Conservation (phyloP, 2,329 filamentous ascomycete genomes). For the Calonectria multiphialidica region DNA sequence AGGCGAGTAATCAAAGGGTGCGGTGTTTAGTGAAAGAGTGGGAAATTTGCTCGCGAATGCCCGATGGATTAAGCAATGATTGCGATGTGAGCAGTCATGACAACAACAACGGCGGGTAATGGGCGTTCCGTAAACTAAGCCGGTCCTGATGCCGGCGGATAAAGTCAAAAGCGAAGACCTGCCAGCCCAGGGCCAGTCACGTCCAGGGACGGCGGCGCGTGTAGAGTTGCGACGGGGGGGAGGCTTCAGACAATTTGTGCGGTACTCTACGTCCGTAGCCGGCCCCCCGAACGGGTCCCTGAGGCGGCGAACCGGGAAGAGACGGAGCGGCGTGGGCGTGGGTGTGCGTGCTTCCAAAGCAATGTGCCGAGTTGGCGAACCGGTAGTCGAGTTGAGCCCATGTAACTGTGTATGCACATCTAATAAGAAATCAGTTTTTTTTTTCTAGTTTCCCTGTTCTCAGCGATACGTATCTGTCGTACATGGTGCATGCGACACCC, state of each 20-base stretch:
- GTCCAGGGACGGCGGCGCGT: not conserved
- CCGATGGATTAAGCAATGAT: not conserved
- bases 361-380: constrained; percentile 9
- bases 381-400: not conserved
- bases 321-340: not conserved
- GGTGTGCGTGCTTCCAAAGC: not conserved
- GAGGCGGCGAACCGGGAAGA: not conserved
- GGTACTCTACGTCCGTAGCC: constrained; percentile 15
- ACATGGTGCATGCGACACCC: not conserved
- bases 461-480: not conserved
- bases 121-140: not conserved
- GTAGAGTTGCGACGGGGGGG: not conserved
- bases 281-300: not conserved
- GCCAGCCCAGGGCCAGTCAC: not conserved
- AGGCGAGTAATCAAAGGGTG: not conserved
- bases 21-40: not conserved
- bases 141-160: not conserved
- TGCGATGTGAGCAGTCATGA: constrained; percentile 7
- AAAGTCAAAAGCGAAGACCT: not conserved
- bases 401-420: not conserved
- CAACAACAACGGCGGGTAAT: not conserved
- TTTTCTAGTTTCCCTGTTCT: not conserved
- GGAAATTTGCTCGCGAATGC: not conserved
- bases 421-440: not conserved
- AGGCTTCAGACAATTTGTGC: not conserved